Conservation (phyloP, 2,329 filamentous ascomycete genomes). For the Scytalidium lignicola region DNA sequence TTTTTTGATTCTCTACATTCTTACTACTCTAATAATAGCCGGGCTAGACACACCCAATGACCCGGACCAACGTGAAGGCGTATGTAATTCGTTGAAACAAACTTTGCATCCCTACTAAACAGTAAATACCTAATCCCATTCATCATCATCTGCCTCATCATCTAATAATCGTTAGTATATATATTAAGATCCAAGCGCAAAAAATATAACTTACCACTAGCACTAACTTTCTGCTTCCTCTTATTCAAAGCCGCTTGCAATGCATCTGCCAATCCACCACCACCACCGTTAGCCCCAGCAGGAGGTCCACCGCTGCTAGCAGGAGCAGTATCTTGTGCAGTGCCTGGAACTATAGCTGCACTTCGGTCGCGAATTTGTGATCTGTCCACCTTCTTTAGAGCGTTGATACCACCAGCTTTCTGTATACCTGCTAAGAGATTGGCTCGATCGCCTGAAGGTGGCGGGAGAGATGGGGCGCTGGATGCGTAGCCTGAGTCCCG, state of each 20-base stretch:
- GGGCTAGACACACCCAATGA: too few species aligned
- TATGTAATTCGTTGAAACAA: too few species aligned
- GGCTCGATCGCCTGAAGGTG: slow-evolving; percentile 42
- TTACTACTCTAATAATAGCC: background rate
- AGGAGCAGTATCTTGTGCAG: slow-evolving; percentile 42
- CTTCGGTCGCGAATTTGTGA: slow-evolving; percentile 68
- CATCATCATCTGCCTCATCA: slow-evolving; percentile 72
- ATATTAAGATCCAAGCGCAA: slow-evolving; percentile 17
- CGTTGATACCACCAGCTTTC: slow-evolving; percentile 58
- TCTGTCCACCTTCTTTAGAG: slow-evolving; percentile 72
- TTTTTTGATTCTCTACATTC: background rate
- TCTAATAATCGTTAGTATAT: slow-evolving; percentile 43
- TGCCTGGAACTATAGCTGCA: slow-evolving; percentile 53
- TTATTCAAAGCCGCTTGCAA: slow-evolving; percentile 72
- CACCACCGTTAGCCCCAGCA: slow-evolving; percentile 49
- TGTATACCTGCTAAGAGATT: slow-evolving; percentile 70
- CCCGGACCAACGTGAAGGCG: too few species aligned
- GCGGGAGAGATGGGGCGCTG: slow-evolving; percentile 42
- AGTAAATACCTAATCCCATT: slow-evolving; percentile 47
- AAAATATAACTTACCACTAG: slow-evolving; percentile 70
- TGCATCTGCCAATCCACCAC: slow-evolving; percentile 71
- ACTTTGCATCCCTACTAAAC: too few species aligned
- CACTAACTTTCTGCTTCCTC: slow-evolving; percentile 89
- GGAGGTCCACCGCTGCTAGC: slow-evolving; percentile 48
- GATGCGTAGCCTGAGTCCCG: slow-evolving; percentile 54